These are phyloP conservation scores for Vitis riparia DNA, from an alignment of 164 flowering plant genomes.

Conservation along the genomic window DNA sequence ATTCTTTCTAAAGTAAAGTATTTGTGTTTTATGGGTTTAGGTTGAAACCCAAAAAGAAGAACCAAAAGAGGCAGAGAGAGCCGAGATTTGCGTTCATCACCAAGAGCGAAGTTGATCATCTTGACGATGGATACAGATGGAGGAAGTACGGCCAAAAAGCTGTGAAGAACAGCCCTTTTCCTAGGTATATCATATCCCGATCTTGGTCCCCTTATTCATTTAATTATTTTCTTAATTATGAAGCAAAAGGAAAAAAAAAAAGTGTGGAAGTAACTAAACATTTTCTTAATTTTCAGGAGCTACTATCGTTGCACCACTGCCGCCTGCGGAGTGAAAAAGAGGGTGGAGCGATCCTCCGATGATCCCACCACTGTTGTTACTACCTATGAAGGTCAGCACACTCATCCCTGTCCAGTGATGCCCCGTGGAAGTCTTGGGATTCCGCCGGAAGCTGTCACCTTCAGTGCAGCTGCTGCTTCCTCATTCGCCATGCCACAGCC, in stretches of 20 bases:
- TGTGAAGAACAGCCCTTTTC: conserved; percentile 91
- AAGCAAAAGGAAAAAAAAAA: too few relatives aligned
- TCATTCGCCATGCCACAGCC: conserved; percentile 16
- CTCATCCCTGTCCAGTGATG: conserved; percentile 61
- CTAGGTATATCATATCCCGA: conserved; percentile 47
- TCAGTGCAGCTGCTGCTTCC: background rate
- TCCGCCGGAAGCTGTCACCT: conserved; percentile 15
- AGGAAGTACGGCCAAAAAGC: conserved; percentile 96
- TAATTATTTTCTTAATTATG: background rate
- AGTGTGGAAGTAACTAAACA: too few relatives aligned
- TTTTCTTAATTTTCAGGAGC: conserved; percentile 49
- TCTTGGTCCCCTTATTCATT: background rate
- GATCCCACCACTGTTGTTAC: conserved; percentile 79
- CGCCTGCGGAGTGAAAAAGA: conserved; percentile 84
- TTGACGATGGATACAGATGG: conserved; percentile 94
- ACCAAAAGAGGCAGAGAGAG: conserved; percentile 65
- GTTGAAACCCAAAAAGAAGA: conserved; percentile 79
- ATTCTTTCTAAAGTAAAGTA: background rate
- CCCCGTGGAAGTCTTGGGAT: conserved; percentile 51
- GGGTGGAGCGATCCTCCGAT: conserved; percentile 78
- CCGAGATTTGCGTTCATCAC: conserved; percentile 95
- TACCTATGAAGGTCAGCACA: conserved; percentile 90
- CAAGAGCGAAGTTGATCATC: conserved; percentile 83
- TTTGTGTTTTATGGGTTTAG: conserved; percentile 25
- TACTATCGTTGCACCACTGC: conserved; percentile 88